These are phyloP conservation scores for Aegilops longissima DNA, from an alignment of 176 grass and related monocot species.

Conservation along the genomic window DNA sequence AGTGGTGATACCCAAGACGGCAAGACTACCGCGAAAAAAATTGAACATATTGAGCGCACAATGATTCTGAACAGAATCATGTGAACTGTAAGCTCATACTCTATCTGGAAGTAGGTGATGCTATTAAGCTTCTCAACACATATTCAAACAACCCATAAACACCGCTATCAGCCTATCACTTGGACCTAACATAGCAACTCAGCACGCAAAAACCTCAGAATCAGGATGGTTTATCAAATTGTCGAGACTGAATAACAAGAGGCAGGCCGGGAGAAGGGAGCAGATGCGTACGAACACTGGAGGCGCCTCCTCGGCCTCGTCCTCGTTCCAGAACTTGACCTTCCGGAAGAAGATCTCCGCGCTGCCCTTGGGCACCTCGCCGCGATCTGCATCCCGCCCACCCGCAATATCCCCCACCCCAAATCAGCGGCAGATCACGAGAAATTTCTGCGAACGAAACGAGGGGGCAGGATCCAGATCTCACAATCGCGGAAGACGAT, in stretches of 20 bases:
- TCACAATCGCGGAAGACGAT: conserved; percentile 99
- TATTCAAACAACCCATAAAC: not conserved
- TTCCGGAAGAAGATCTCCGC: conserved; percentile 99
- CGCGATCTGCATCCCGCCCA: conserved; percentile 59
- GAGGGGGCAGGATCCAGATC: conserved; percentile 41
- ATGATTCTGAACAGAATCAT: not conserved
- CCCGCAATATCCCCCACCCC: not conserved
- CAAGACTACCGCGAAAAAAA: too few species aligned
- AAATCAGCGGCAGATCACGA: not conserved
- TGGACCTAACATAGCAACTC: not conserved
- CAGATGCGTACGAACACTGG: conserved; percentile 84
- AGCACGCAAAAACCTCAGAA: not conserved
- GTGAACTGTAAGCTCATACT: not conserved
- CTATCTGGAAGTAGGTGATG: not conserved
- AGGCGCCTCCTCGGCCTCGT: conserved; percentile 95
- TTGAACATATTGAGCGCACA: not conserved
- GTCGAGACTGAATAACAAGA: not conserved
- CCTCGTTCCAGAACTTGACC: conserved; percentile 99
- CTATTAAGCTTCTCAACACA: not conserved
- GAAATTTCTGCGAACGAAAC: not conserved
- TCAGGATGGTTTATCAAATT: not conserved
- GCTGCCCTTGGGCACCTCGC: conserved; percentile 95
- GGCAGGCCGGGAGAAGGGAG: not conserved
- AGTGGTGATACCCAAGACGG: too few species aligned
- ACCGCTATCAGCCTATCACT: not conserved